These are phyloP conservation scores for Sphagnum tenellum DNA, from an alignment of 225 moss, liverwort and hornwort genomes.

Conservation along the genomic window DNA sequence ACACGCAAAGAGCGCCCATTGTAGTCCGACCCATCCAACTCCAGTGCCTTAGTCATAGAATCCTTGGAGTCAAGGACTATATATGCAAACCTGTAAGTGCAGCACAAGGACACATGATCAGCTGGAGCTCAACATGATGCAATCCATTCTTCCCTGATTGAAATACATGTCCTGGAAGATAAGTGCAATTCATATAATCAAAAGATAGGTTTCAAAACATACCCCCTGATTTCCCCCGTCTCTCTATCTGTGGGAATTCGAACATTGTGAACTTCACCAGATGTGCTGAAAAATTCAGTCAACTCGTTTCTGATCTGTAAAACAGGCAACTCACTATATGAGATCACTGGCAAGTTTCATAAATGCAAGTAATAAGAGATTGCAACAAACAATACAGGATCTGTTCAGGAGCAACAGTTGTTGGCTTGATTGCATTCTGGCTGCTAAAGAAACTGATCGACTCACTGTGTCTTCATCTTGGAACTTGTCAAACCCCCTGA, in stretches of 20 bases:
- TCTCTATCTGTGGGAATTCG: constrained; percentile 70
- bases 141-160: background rate
- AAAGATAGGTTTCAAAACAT: background rate
- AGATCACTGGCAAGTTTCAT: too few relatives aligned
- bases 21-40: constrained; percentile 39
- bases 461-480: constrained; percentile 48
- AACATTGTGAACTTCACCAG: constrained; percentile 38
- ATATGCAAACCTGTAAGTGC: constrained; percentile 53
- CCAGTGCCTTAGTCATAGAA: constrained; percentile 35
- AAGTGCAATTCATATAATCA: constrained; percentile 8
- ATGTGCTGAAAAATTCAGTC: constrained; percentile 50
- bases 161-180: background rate
- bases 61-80: constrained; percentile 56
- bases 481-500: constrained; percentile 66
- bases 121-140: too few relatives aligned
- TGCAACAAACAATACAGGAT: constrained; percentile 1
- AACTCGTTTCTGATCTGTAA: constrained; percentile 56
- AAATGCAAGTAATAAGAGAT: background rate
- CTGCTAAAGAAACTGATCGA: too few relatives aligned
- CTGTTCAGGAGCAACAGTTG: too few relatives aligned
- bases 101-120: background rate
- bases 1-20: constrained; percentile 55
- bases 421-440: too few relatives aligned
- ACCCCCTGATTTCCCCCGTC: constrained; percentile 69
- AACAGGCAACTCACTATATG: too few relatives aligned